A percentile compares a stretch with the other conserved stretches of the same genome.
These are phyloP conservation scores for Botryobasidium botryosum DNA, from an alignment of 768 basidiomycete genomes.

Conservation along the genomic window DNA sequence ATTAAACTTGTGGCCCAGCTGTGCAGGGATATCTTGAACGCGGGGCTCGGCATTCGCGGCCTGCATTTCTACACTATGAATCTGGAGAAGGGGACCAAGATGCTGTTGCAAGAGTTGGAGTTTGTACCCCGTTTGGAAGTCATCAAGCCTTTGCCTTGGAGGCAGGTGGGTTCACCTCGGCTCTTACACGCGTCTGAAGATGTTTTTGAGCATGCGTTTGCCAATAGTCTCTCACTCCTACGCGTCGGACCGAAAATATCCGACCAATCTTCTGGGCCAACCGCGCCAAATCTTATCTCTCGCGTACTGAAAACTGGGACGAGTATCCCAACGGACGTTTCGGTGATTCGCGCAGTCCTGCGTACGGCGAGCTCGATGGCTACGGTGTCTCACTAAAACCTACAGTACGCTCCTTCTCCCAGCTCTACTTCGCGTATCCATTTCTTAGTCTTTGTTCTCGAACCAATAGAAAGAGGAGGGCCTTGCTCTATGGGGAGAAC, in stretches of 20 bases:
- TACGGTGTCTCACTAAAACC: slow-evolving; percentile 90
- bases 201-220: slow-evolving; percentile 11
- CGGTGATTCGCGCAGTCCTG: slow-evolving; percentile 92
- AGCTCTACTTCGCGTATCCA: background rate
- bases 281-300: slow-evolving; percentile 83
- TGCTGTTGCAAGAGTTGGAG: slow-evolving; percentile 84
- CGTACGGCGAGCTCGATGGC: slow-evolving; percentile 94
- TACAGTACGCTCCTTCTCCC: slow-evolving; percentile 32
- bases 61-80: slow-evolving; percentile 98
- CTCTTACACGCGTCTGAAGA: slow-evolving; percentile 3
- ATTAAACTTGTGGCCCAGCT: slow-evolving; percentile 91
- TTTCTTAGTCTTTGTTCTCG: slow-evolving; percentile 1
- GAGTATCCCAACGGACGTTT: slow-evolving; percentile 99
- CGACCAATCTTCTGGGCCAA: slow-evolving; percentile 99
- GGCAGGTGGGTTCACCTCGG: slow-evolving; percentile 47
- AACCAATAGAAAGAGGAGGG: slow-evolving; percentile 64
- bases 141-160: slow-evolving; percentile 92
- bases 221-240: slow-evolving; percentile 76
- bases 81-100: slow-evolving; percentile 83
- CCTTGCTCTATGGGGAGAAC: slow-evolving; percentile 73
- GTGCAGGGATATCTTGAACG: slow-evolving; percentile 73
- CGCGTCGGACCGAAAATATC: slow-evolving; percentile 76
- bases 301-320: slow-evolving; percentile 97
- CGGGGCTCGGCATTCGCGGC: slow-evolving; percentile 67
- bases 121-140: slow-evolving; percentile 79